Evolutionary conservation across 1,284 basidiomycete species (phyloP).

Genomic region (Meira miltonrushii): DNA sequence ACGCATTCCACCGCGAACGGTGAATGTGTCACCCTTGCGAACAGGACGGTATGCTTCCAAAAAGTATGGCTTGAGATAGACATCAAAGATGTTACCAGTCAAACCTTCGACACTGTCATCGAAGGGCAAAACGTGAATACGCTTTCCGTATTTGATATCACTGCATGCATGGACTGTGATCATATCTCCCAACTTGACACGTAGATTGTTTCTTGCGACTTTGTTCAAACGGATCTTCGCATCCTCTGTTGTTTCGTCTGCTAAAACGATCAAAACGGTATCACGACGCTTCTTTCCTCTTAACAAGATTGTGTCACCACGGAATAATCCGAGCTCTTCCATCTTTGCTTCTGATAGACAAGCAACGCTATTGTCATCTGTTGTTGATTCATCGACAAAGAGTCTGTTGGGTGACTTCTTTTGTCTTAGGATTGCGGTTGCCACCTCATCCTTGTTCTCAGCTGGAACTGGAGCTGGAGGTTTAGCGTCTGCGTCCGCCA

Average conservation of each 20-base stretch:
- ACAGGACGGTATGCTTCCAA: conserved; percentile 95
- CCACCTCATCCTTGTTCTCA: conserved; percentile 45
- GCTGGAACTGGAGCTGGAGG: conserved; percentile 19
- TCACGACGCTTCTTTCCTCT: conserved; percentile 87
- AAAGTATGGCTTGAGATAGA: conserved; percentile 98
- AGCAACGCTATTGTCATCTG: conserved; percentile 64
- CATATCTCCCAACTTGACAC: conserved; percentile 94
- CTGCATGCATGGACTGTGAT: conserved; percentile 91
- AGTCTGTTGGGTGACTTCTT: conserved; percentile 48
- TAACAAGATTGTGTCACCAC: conserved; percentile 67
- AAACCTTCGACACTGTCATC: conserved; percentile 96
- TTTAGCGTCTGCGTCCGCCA: conserved; percentile 20
- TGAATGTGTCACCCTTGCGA: conserved; percentile 95
- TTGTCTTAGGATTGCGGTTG: conserved; percentile 47
- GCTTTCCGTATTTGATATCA: conserved; percentile 99
- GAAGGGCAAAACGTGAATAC: conserved; percentile 93
- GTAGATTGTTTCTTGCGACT: conserved; percentile 95
- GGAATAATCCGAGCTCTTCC: conserved; percentile 89
- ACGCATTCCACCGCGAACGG: conserved; percentile 74
- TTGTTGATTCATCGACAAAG: conserved; percentile 52
- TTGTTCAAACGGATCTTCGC: conserved; percentile 96
- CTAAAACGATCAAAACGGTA: conserved; percentile 83
- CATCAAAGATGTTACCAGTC: conserved; percentile 96
- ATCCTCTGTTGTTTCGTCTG: conserved; percentile 92
- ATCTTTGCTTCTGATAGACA: conserved; percentile 93